Evolutionary conservation across 169 alveolate species (phyloP).

Genomic region (Perkinsus olseni): DNA sequence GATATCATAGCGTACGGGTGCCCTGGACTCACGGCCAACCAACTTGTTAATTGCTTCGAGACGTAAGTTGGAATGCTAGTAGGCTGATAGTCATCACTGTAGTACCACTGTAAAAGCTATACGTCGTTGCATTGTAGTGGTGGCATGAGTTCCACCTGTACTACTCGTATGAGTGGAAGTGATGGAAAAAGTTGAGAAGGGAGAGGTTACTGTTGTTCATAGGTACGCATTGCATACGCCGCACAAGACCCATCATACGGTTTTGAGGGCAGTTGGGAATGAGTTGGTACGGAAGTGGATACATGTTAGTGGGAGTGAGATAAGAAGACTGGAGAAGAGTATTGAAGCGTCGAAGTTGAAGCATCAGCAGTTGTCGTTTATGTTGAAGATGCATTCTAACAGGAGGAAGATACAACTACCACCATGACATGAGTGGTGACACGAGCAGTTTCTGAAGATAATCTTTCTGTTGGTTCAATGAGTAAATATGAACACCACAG

Average conservation of each 20-base stretch:
- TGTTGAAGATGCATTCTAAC: background rate
- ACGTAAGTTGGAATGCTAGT: background rate
- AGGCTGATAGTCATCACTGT: no score
- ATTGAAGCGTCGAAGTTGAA: background rate
- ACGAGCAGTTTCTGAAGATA: background rate
- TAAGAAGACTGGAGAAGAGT: background rate
- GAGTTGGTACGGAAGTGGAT: background rate
- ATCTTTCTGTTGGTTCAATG: background rate
- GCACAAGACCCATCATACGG: background rate
- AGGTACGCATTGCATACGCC: background rate
- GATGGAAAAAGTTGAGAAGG: no score
- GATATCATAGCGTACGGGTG: background rate
- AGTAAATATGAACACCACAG: background rate
- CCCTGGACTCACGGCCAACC: background rate
- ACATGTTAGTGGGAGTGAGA: background rate
- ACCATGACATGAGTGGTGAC: background rate
- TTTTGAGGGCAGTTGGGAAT: background rate
- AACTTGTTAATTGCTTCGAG: background rate
- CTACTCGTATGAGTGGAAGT: no score
- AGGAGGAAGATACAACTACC: background rate
- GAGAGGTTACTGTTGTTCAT: background rate
- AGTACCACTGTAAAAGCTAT: no score
- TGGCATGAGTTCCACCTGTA: no score
- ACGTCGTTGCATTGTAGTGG: no score
- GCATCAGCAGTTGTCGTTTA: background rate